Evolutionary conservation across 2,329 filamentous ascomycete genomes (phyloP).

Genomic region (Diaporthe sp.): DNA sequence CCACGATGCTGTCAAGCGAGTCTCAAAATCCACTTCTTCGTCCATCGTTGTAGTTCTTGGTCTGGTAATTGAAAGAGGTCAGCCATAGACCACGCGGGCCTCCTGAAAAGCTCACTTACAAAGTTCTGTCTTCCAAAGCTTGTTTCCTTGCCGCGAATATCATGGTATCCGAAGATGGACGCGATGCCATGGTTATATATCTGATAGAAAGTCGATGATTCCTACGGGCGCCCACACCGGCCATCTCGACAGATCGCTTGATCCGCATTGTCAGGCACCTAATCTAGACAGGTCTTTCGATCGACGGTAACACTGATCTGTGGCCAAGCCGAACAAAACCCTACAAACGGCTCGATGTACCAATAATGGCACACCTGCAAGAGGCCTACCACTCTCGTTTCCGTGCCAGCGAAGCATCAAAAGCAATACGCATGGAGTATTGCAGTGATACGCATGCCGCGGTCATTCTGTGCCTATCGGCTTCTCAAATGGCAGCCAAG

Average conservation of each 20-base stretch:
- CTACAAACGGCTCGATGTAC: not conserved
- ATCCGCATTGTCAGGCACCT: not conserved
- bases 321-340: not conserved
- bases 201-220: not conserved
- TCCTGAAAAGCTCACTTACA: not conserved
- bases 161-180: no score
- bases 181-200: not conserved
- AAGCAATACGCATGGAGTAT: not conserved
- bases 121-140: not conserved
- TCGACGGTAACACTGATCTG: not conserved
- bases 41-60: not conserved
- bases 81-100: no score
- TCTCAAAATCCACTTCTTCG: no score
- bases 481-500: not conserved
- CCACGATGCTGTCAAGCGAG: not conserved
- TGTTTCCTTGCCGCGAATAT: not conserved
- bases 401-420: slow-evolving; percentile 11
- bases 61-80: not conserved
- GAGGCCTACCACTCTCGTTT: slow-evolving; percentile 1
- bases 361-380: not conserved
- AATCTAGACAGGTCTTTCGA: not conserved
- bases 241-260: not conserved
- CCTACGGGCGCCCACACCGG: no score
- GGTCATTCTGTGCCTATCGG: not conserved
- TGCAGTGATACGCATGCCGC: not conserved